Conservation (phyloP, 306 rosid genomes). For the Gleditsia sinensis region DNA sequence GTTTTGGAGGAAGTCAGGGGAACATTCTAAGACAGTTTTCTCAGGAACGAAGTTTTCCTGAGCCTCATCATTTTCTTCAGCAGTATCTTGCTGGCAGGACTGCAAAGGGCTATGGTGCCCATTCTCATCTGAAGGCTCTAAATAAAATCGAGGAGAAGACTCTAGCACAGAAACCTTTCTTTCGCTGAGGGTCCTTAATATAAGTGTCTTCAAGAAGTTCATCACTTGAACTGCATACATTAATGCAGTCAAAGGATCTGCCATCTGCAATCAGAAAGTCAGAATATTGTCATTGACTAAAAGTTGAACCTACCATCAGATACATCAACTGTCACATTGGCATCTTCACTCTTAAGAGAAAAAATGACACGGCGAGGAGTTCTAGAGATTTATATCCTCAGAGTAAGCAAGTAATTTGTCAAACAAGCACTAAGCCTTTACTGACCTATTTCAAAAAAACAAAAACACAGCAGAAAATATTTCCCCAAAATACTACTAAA, state of each 20-base stretch:
- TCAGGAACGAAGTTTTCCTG: constrained; percentile 36
- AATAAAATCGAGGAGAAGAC: constrained; percentile 32
- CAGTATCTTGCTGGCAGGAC: constrained; percentile 42
- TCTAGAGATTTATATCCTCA: not conserved
- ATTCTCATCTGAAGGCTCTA: constrained; percentile 63
- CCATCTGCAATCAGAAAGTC: constrained; percentile 66
- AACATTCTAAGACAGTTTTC: constrained; percentile 39
- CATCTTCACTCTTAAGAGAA: too few species aligned
- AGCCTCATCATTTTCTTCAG: constrained; percentile 43
- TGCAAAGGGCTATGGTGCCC: constrained; percentile 51
- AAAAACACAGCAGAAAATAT: constrained; percentile 5
- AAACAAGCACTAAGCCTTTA: not conserved
- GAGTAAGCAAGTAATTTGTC: not conserved
- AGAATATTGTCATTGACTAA: constrained; percentile 6
- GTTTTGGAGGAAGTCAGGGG: constrained; percentile 29
- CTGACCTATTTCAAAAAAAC: not conserved
- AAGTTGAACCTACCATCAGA: constrained; percentile 5
- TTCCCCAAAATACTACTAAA: not conserved
- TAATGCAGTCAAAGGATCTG: constrained; percentile 85
- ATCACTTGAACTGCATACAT: constrained; percentile 92
- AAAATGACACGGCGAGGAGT: not conserved
- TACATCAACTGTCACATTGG: too few species aligned
- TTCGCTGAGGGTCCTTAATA: constrained; percentile 57
- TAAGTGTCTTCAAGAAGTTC: constrained; percentile 80
- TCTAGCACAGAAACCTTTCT: constrained; percentile 63